A percentile compares a stretch with the other conserved stretches of the same genome.
Conservation (phyloP, 2,329 filamentous ascomycete genomes). For the Aureobasidium sp. region DNA sequence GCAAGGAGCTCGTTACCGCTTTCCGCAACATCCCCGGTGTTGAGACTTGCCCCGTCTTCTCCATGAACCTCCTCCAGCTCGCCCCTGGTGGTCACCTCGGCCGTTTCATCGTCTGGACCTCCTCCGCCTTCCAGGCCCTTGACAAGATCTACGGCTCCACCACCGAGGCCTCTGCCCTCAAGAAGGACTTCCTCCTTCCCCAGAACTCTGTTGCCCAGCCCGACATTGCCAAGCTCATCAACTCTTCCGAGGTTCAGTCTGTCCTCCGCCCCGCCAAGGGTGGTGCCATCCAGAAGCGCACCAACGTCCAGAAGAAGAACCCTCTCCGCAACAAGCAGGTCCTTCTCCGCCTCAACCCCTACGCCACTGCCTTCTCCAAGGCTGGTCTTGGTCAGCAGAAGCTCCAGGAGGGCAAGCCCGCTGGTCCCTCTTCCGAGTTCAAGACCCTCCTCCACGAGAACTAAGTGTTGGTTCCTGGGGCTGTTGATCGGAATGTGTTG, state of each 20-base stretch:
- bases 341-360: conserved; percentile 96
- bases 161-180: conserved; percentile 79
- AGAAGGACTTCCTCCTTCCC: conserved; percentile 98
- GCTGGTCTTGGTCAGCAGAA: conserved; percentile 71
- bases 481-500: conserved; percentile 2
- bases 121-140: conserved; percentile 89
- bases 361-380: conserved; percentile 84
- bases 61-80: conserved; percentile 97
- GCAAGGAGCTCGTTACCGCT: conserved; percentile 84
- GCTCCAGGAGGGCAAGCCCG: conserved; percentile 55
- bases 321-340: conserved; percentile 98
- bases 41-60: conserved; percentile 88
- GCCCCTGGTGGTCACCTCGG: conserved; percentile 97
- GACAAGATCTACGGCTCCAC: conserved; percentile 96
- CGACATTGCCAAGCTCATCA: conserved; percentile 96
- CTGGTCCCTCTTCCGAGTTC: conserved; percentile 48
- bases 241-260: conserved; percentile 96
- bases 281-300: conserved; percentile 80
- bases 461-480: conserved; percentile 27
- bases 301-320: conserved; percentile 98
- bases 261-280: conserved; percentile 90
- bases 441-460: conserved; percentile 40
- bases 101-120: conserved; percentile 99
- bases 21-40: conserved; percentile 99
- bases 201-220: conserved; percentile 88